Percentiles rank a stretch among this genome's conserved stretches.
Evolutionary conservation across 2,329 filamentous ascomycete species (phyloP).

Genomic region (Cercospora sp.): DNA sequence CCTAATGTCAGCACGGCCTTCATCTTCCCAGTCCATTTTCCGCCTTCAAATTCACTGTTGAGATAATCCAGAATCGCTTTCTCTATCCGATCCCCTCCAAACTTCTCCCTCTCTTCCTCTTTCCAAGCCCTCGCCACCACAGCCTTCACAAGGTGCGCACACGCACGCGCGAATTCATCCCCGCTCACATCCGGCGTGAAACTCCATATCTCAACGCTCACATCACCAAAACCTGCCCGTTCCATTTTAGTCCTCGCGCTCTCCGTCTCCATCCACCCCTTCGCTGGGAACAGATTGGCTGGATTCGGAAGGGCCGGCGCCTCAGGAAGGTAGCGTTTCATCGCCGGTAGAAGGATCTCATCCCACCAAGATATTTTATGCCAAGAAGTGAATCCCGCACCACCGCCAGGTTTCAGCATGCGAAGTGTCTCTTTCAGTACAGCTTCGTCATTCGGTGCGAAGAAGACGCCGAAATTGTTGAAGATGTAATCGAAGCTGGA

Average conservation of each 20-base stretch:
- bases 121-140: not conserved
- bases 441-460: not conserved
- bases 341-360: not conserved
- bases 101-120: not conserved
- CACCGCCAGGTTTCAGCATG: not conserved
- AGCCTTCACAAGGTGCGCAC: slow-evolving; percentile 6
- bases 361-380: slow-evolving; percentile 5
- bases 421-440: not conserved
- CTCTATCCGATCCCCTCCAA: not conserved
- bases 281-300: not conserved
- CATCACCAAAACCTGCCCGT: not conserved
- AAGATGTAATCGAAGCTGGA: slow-evolving; percentile 3
- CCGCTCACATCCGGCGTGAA: not conserved
- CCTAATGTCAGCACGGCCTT: not conserved
- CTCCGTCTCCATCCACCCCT: not conserved
- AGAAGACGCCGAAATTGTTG: slow-evolving; percentile 10
- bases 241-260: not conserved
- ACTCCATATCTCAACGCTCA: not conserved
- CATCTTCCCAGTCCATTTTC: slow-evolving; percentile 4
- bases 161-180: not conserved
- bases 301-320: not conserved
- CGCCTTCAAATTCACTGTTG: not conserved
- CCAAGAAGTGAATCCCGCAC: not conserved
- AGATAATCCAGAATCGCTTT: not conserved
- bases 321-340: not conserved